Evolutionary conservation across 768 basidiomycete genomes (phyloP).

Genomic region (Leccinum truebloodii): DNA sequence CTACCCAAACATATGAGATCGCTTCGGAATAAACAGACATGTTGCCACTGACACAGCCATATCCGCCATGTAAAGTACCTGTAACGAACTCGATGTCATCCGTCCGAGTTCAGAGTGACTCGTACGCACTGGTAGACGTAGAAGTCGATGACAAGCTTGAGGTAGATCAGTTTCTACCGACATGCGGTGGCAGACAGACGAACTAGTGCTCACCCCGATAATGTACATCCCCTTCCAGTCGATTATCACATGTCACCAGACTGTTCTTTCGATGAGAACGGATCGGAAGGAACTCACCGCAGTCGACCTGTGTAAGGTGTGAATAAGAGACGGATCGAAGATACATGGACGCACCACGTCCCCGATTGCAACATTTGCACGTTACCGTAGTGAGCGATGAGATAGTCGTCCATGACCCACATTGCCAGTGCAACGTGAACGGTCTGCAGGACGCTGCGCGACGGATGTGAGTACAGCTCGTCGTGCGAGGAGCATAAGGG

Average conservation of each 20-base stretch:
- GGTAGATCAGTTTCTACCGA: slow-evolving; percentile 2
- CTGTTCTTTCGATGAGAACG: not conserved
- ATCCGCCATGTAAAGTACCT: slow-evolving; percentile 34
- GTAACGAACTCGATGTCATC: not conserved
- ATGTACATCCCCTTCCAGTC: slow-evolving; percentile 20
- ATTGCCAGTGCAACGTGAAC: slow-evolving; percentile 25
- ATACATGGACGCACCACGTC: slow-evolving; percentile 21
- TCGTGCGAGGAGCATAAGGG: not conserved
- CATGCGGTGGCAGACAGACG: not conserved
- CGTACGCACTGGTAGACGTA: slow-evolving; percentile 26
- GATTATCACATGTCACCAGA: not conserved
- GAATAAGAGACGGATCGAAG: not conserved
- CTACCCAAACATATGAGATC: slow-evolving; percentile 15
- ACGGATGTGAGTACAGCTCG: not conserved
- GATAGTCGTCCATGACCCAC: slow-evolving; percentile 26
- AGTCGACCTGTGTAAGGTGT: slow-evolving; percentile 12
- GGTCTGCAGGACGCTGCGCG: slow-evolving; percentile 23
- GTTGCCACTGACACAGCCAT: slow-evolving; percentile 27
- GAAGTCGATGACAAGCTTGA: slow-evolving; percentile 29
- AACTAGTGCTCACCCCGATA: slow-evolving; percentile 21
- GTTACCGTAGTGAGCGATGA: slow-evolving; percentile 23
- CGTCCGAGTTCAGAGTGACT: not conserved
- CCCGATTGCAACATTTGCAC: slow-evolving; percentile 6
- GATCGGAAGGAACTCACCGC: slow-evolving; percentile 16
- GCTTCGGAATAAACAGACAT: not conserved